Evolutionary conservation across 2,329 filamentous ascomycete species (phyloP).

Genomic region (Pezicula neosporulosa): DNA sequence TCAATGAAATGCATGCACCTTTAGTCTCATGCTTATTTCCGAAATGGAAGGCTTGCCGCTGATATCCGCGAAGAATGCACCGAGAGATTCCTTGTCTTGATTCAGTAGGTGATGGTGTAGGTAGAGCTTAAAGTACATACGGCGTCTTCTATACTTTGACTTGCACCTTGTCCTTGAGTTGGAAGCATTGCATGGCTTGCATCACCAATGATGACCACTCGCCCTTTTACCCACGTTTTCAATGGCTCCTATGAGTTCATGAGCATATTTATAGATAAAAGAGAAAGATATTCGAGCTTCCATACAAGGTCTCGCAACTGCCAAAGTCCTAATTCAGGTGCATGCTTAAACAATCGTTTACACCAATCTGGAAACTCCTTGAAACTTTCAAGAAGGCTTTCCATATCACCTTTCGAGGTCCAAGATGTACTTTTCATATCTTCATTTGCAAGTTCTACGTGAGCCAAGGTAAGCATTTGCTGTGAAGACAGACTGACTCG

Average conservation of each 20-base stretch:
- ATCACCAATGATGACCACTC: slow-evolving; percentile 32
- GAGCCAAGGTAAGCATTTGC: neutral
- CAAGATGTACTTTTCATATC: neutral
- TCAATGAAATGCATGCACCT: neutral
- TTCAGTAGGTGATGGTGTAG: neutral
- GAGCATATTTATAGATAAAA: neutral
- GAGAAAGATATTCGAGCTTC: too few relatives aligned
- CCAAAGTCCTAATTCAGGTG: slow-evolving; percentile 36
- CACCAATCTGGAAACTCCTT: slow-evolving; percentile 38
- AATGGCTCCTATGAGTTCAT: neutral
- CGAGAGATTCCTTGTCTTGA: neutral
- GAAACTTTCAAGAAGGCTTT: slow-evolving; percentile 32
- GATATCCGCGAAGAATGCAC: neutral
- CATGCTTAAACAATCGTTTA: slow-evolving; percentile 27
- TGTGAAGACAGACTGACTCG: slow-evolving; percentile 28
- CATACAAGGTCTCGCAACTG: slow-evolving; percentile 37
- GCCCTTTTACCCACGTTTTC: slow-evolving; percentile 12
- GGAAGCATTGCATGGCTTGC: slow-evolving; percentile 34
- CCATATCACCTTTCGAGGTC: neutral
- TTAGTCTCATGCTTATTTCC: neutral
- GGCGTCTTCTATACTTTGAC: slow-evolving; percentile 33
- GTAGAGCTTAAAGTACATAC: neutral
- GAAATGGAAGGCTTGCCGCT: neutral
- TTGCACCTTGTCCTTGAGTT: slow-evolving; percentile 30
- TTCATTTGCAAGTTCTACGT: slow-evolving; percentile 23